Base-by-base conservation (phyloP, 2,329 filamentous ascomycete genomes). In the Aspergillus sergii region DNA sequence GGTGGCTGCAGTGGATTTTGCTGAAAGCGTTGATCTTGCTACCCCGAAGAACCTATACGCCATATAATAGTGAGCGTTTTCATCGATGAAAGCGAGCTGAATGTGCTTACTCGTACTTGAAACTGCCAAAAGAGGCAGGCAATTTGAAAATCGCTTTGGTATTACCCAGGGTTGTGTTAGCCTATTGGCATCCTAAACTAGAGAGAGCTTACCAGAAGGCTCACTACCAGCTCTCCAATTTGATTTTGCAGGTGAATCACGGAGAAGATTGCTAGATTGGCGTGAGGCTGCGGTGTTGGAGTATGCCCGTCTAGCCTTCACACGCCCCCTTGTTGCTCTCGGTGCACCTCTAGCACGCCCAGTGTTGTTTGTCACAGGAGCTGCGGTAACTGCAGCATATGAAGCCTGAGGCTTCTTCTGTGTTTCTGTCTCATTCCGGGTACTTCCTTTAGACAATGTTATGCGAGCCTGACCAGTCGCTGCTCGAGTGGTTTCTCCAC, bases 81-180 rank as follows among this genome's bases (percentile, higher is more conserved):
- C 3, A 16, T n/a, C 14, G 11, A 12, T 32, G 39, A 16, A 23
- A 16, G 19, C n/a, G 61, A 43, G n/a, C 1, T 43, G 2, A 23
- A 16, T 8, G n/a, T 3, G 55, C 69, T 68, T 65, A 72, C 71
- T 71, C 66, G 34, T 70, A 55, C 48, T 70, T 73, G 21, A 72
- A 65, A 2, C 51, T 56, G 2, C 69, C 70, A 50, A 69, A 73
- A 19, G 63, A 14, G 21, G 60, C 63, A 14, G 70, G 68, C 10
- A 73, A 32, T 16, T 61, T 64, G 21, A 72, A 16, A 10, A 58
- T 16, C 8, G 54, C 70, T 72, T 19, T 19, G 26, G 34, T 26
- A 10, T 36, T n/a, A 54, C 21, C 14, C 50, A 36, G 28, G n/a
- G 8, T n/a, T 16, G 19, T 19, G 46, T 55, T 11, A 58, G 45